phyloP scores from a whole-genome alignment of 1,284 basidiomycete genomes.

The Inonotus obliquus region DNA sequence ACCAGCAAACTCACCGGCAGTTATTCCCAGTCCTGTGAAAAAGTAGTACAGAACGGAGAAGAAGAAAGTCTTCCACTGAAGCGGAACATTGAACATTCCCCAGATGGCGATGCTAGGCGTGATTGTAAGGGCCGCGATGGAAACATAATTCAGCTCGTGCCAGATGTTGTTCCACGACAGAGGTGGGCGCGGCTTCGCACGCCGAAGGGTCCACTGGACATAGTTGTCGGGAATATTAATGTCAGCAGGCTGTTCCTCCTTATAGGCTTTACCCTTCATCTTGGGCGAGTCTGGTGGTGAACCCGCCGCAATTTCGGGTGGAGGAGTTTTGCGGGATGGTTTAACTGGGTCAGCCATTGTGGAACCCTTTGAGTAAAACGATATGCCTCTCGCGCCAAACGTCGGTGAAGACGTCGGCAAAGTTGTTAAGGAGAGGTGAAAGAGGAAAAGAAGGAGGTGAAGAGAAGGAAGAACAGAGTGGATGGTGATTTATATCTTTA shows the following conservation, averaged over 20 bases:
- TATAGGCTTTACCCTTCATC: constrained; percentile 24
- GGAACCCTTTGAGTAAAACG: neutral
- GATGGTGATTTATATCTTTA: neutral
- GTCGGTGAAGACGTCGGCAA: constrained; percentile 6
- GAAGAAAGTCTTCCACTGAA: constrained; percentile 63
- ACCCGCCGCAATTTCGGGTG: constrained; percentile 21
- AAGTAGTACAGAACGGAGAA: constrained; percentile 81
- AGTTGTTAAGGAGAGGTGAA: neutral
- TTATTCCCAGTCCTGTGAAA: constrained; percentile 69
- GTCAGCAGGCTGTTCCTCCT: constrained; percentile 48
- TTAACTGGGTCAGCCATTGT: constrained; percentile 17
- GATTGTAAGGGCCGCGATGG: constrained; percentile 58
- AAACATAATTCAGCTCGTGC: constrained; percentile 73
- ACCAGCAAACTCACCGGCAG: constrained; percentile 27
- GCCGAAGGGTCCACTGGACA: constrained; percentile 79
- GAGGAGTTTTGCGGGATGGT: constrained; percentile 22
- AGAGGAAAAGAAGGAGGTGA: neutral
- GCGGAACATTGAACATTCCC: constrained; percentile 53
- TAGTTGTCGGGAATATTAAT: constrained; percentile 84
- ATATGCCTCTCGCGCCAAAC: neutral
- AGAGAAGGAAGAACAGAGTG: neutral
- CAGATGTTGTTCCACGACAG: constrained; percentile 64
- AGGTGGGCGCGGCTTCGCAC: constrained; percentile 72
- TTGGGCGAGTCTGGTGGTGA: constrained; percentile 22
- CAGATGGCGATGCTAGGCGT: constrained; percentile 69